These are phyloP conservation scores for Saccharomycopsis sp. DNA, from an alignment of 805 yeast species.

Conservation along the genomic window DNA sequence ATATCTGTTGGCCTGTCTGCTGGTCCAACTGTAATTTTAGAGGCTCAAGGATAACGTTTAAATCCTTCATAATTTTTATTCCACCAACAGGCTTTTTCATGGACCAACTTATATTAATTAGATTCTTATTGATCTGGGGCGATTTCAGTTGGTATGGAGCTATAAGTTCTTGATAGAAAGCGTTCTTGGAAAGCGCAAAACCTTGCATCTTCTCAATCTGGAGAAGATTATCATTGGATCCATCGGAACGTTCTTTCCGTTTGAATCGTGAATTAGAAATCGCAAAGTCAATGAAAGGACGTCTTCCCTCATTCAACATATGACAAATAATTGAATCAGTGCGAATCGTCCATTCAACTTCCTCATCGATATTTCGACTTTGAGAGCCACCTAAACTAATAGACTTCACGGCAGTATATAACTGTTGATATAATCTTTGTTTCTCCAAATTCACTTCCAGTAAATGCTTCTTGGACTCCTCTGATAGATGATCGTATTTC, in stretches of 20 bases:
- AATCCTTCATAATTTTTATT: conserved; percentile 65
- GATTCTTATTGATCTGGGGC: conserved; percentile 19
- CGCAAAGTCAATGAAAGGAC: conserved; percentile 66
- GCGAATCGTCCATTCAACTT: conserved; percentile 53
- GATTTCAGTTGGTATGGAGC: conserved; percentile 36
- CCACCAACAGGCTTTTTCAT: conserved; percentile 87
- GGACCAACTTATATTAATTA: conserved; percentile 59
- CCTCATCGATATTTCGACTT: conserved; percentile 25
- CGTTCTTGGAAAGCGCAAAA: conserved; percentile 50
- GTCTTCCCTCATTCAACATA: conserved; percentile 50
- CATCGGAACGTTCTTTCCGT: conserved; percentile 56
- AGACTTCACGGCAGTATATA: conserved; percentile 41
- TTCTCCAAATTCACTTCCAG: conserved; percentile 34
- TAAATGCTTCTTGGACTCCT: conserved; percentile 41
- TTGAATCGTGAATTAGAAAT: conserved; percentile 55
- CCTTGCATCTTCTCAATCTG: conserved; percentile 61
- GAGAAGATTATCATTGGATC: conserved; percentile 57
- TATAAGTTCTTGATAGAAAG: conserved; percentile 65
- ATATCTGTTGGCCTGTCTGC: conserved; percentile 52
- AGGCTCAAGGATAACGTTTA: conserved; percentile 58
- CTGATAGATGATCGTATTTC: conserved; percentile 43
- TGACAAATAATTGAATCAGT: conserved; percentile 71
- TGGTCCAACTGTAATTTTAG: conserved; percentile 69
- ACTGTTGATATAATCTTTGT: conserved; percentile 34
- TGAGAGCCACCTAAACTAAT: conserved; percentile 30